These are phyloP conservation scores for Trichoderma arundinaceum DNA, from an alignment of 2,329 filamentous ascomycete species.

Conservation along the genomic window DNA sequence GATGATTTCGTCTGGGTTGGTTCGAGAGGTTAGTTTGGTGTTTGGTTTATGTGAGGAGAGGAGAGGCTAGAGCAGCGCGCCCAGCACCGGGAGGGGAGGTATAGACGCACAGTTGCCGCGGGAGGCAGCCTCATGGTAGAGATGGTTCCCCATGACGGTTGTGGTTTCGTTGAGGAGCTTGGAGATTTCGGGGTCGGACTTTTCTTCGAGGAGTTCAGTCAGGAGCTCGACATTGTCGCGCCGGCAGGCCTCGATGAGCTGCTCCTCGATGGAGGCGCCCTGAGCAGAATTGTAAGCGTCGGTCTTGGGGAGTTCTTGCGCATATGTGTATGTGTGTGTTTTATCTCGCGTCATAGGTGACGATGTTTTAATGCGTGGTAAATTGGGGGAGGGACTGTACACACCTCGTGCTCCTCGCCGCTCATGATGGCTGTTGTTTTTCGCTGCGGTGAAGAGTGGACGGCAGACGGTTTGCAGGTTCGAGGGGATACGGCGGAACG, in stretches of 20 bases:
- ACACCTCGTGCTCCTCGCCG: slow-evolving; percentile 37
- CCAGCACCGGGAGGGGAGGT: background rate
- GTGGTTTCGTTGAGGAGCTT: slow-evolving; percentile 83
- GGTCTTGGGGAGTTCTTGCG: background rate
- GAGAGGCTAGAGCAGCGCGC: no score
- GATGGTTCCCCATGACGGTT: slow-evolving; percentile 84
- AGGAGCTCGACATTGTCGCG: slow-evolving; percentile 91
- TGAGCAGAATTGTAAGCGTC: slow-evolving; percentile 43
- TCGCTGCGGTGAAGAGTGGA: background rate
- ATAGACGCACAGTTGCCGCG: slow-evolving; percentile 81
- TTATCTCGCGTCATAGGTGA: background rate
- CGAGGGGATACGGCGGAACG: background rate
- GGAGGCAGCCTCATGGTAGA: slow-evolving; percentile 86
- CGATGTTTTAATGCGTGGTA: slow-evolving; percentile 2
- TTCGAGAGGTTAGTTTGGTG: slow-evolving; percentile 10
- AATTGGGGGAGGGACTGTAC: background rate
- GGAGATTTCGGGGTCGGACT: slow-evolving; percentile 69
- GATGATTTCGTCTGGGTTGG: slow-evolving; percentile 72
- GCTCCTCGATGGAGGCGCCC: slow-evolving; percentile 85
- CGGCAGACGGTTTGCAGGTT: background rate
- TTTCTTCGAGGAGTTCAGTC: slow-evolving; percentile 69
- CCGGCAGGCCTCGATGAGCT: slow-evolving; percentile 89
- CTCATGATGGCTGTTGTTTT: slow-evolving; percentile 26
- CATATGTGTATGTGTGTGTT: background rate
- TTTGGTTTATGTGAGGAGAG: background rate